Conservation (phyloP, 2,329 filamentous ascomycete genomes). For the Tolypocladium guangdongense region DNA sequence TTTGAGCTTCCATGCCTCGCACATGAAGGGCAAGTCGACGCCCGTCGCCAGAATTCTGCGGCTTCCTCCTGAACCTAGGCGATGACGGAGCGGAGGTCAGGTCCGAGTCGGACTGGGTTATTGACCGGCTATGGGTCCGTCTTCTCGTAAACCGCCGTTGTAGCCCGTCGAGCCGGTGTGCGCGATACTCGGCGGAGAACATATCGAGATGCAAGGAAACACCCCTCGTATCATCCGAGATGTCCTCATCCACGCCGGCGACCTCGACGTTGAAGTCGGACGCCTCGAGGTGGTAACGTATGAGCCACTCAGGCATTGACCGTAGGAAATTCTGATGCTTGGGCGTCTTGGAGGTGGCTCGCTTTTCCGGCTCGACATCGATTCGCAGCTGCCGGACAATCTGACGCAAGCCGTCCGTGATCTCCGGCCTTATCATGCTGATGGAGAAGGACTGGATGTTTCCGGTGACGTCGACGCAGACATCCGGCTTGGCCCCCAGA, state of each 20-base stretch:
- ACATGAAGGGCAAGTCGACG: slow-evolving; percentile 71
- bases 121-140: slow-evolving; percentile 62
- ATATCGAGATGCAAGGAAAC: slow-evolving; percentile 78
- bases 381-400: slow-evolving; percentile 76
- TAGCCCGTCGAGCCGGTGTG: slow-evolving; percentile 59
- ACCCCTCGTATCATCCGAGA: slow-evolving; percentile 73
- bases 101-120: slow-evolving; percentile 59
- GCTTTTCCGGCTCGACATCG: slow-evolving; percentile 53
- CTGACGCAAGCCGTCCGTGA: slow-evolving; percentile 82
- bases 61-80: slow-evolving; percentile 38
- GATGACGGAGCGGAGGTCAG: slow-evolving; percentile 25
- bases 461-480: slow-evolving; percentile 70
- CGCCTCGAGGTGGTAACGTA: slow-evolving; percentile 74
- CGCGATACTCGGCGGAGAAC: slow-evolving; percentile 81
- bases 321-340: slow-evolving; percentile 61
- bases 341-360: slow-evolving; percentile 33
- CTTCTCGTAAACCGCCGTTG: slow-evolving; percentile 51
- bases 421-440: slow-evolving; percentile 84
- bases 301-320: slow-evolving; percentile 70
- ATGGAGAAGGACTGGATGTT: slow-evolving; percentile 79
- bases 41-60: slow-evolving; percentile 57
- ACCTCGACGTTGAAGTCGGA: slow-evolving; percentile 85
- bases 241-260: slow-evolving; percentile 74
- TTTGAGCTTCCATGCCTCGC: slow-evolving; percentile 76
- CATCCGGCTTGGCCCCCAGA: slow-evolving; percentile 72